Base-by-base conservation (phyloP, 441 rosid species). In the Brassica balearica region DNA sequence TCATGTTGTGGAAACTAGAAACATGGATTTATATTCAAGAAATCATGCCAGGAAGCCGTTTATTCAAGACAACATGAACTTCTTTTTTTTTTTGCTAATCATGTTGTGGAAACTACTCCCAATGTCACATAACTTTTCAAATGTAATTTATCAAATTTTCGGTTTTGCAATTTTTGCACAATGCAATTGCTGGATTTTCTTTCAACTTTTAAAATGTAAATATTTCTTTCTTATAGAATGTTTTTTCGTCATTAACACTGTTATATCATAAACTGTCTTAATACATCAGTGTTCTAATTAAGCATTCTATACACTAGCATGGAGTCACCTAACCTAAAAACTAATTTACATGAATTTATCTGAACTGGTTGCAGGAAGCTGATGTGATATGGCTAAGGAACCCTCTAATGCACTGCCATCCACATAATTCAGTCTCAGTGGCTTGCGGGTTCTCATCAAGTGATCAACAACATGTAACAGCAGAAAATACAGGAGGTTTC, bases 331-430 rank as follows among this genome's bases (percentile, higher is more conserved):
- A 51, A 51, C 56, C 56, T n/a, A 51, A 51, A 61, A 8, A 61
- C 17, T n/a, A 64, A 8, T 64, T 64, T 32, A 64, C 20, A 63
- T 29, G 23, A 64, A 4, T 32, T 64, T 36, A 36, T 65, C 14
- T 65, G 48, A 36, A 15, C 4, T 65, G 64, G 25, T 7, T 80
- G 71, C 81, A 85, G 91, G 88, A 87, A 43, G 86, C 81, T 48
- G 88, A 87, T 65, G 86, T 81, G 19, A 80, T 85, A 86, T 78
- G 81, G 77, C 27, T 78, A 66, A 72, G 19, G 79, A 87, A 88
- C 75, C 95, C 90, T 36, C 19, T 85, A 46, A 15, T 19, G 32
- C 71, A 58, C 1, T 62, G 85, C 1, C 4, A 66, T 15, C 14
- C 69, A 6, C 0, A 1, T 2, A 4, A 63, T 17, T 69, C 27